Evolutionary conservation across 2,329 filamentous ascomycete genomes (phyloP).

Genomic region (Atkinsonella texensis): DNA sequence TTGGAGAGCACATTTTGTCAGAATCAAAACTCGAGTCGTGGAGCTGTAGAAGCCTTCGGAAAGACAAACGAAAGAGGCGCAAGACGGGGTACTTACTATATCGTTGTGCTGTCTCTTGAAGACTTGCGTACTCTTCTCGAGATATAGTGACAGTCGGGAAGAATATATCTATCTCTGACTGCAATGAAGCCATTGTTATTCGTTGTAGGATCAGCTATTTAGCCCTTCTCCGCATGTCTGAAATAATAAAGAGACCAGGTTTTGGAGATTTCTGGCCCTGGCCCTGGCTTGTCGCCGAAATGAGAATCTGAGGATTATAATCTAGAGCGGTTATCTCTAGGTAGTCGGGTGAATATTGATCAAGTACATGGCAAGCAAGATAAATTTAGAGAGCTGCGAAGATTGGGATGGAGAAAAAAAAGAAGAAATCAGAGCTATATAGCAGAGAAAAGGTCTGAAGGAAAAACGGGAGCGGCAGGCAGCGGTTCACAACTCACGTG

Average conservation of each 20-base stretch:
- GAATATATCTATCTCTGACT: neutral
- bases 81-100: constrained; percentile 1
- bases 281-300: no score
- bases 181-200: neutral
- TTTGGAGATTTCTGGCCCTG: no score
- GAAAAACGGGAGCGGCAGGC: neutral
- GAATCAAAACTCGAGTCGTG: neutral
- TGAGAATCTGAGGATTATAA: no score
- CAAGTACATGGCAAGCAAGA: no score
- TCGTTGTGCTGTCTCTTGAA: neutral
- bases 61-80: neutral
- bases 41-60: neutral
- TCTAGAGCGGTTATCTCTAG: no score
- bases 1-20: neutral
- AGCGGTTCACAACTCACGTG: constrained; percentile 2
- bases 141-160: neutral
- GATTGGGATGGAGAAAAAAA: neutral
- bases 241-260: no score
- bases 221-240: no score
- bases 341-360: no score
- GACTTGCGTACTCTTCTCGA: constrained; percentile 1
- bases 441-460: neutral
- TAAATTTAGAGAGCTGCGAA: no score
- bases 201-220: no score
- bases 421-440: neutral